Conservation (phyloP, 176 grass and related monocot genomes). For the Bromus sterilis region DNA sequence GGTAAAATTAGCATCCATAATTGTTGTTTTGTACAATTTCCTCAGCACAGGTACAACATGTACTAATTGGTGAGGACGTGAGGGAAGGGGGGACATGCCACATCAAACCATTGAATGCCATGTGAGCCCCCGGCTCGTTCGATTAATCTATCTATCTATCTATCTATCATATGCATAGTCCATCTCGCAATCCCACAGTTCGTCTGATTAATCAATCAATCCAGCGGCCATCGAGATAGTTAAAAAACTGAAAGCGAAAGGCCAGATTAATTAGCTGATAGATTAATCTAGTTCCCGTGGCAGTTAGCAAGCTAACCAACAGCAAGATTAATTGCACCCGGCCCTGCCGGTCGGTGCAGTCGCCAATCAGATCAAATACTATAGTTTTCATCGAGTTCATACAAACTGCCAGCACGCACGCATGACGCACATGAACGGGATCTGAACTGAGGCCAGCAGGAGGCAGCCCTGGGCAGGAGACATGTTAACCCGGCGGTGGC, state of each 20-base stretch:
- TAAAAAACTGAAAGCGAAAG: not conserved
- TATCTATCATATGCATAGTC: constrained; percentile 15
- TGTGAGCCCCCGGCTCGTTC: constrained; percentile 32
- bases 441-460: constrained; percentile 17
- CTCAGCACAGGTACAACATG: not conserved
- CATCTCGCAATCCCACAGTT: constrained; percentile 7
- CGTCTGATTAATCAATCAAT: not conserved
- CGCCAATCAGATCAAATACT: not conserved
- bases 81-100: constrained; percentile 21
- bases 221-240: not conserved
- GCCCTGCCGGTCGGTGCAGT: constrained; percentile 16
- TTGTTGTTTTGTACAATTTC: too few species aligned
- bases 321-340: constrained; percentile 16
- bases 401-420: not conserved
- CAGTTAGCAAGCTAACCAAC: constrained; percentile 46
- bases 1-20: too few species aligned
- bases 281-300: constrained; percentile 14
- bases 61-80: not conserved
- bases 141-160: too few species aligned
- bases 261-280: not conserved
- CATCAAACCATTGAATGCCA: constrained; percentile 29
- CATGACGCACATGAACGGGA: not conserved
- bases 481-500: not conserved
- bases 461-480: not conserved
- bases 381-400: not conserved